Base-by-base conservation (phyloP, 805 yeast species). In the Schwanniomyces polymorphus region DNA sequence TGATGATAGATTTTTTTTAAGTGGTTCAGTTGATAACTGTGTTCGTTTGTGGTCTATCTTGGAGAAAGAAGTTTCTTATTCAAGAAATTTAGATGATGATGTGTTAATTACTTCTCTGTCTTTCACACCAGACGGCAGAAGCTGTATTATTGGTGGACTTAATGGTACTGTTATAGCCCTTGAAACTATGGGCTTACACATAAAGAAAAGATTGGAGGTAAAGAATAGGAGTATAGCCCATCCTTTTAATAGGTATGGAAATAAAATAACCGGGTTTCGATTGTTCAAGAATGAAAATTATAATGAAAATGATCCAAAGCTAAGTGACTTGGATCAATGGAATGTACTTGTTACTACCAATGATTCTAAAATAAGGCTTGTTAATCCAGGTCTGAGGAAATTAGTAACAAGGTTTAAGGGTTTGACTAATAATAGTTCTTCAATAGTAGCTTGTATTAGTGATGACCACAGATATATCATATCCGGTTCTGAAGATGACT, bases 401-500 rank as follows among this genome's bases (percentile, higher is more conserved):
- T 61, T 91, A 49, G 82, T 86, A 35, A 81, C 84, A 38, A 78
- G 86, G 42, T 83, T 85, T 63, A 86, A 82, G 54, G 98, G 97
- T 0, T 76, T 80, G 46, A 77, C 80, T 28, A 90, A 89, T 63
- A 78, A 77, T 45, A 79, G 84, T 40, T 81, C 92, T 5, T 90
- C 88, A 37, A 86, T 88, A 43, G 74, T 74, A 10, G 97, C 97
- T 0, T 65, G 80, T 0, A 59, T 79, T 2, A 80, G 84, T 21
- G 88, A 81, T 43, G 83, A 83, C 55, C 67, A 73, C 44, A 58
- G 67, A 10, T 80, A 79, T 57, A 76, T 91, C 5, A 76, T 91
- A 7, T 75, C 87, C 7, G 96, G 96, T 0, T 86, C 95, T 10
- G 97, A 91, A 61, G 94, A 91, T 66, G 89, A 88, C 55, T 83